Conservation (phyloP, 352 stramenopile genomes). For the Globisporangium mamillatum region DNA sequence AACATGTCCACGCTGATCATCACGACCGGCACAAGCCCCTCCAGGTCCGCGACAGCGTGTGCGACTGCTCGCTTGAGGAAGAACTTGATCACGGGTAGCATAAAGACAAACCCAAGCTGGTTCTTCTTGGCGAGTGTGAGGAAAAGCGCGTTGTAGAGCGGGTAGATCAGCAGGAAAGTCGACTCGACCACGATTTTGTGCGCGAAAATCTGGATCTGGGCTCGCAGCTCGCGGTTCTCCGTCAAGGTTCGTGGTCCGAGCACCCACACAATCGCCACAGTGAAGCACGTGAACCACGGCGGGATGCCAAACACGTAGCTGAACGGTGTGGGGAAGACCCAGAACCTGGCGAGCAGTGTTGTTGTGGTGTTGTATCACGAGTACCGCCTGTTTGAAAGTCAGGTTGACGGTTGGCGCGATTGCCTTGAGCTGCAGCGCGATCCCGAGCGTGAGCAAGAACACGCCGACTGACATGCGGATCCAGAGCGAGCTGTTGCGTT, state of each 20-base stretch:
- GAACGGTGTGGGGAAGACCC: constrained; percentile 6
- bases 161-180: not conserved
- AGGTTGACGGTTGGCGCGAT: not conserved
- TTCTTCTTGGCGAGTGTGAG: not conserved
- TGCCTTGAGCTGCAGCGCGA: not conserved
- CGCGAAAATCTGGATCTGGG: not conserved
- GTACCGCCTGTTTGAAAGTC: not conserved
- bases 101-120: not conserved
- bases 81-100: not conserved
- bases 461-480: not conserved
- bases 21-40: not conserved
- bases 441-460: not conserved
- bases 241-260: not conserved
- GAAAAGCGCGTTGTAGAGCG: constrained; percentile 4
- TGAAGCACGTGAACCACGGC: not conserved
- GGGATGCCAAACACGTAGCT: not conserved
- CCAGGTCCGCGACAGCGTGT: not conserved
- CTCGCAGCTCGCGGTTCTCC: not conserved
- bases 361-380: not conserved
- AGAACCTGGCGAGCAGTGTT: constrained; percentile 1
- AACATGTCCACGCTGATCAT: not conserved
- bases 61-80: not conserved
- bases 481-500: not conserved
- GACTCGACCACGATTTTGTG: not conserved
- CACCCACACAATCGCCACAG: not conserved